These are phyloP conservation scores for Erodium moschatum DNA, from an alignment of 441 rosid genomes.

Conservation along the genomic window DNA sequence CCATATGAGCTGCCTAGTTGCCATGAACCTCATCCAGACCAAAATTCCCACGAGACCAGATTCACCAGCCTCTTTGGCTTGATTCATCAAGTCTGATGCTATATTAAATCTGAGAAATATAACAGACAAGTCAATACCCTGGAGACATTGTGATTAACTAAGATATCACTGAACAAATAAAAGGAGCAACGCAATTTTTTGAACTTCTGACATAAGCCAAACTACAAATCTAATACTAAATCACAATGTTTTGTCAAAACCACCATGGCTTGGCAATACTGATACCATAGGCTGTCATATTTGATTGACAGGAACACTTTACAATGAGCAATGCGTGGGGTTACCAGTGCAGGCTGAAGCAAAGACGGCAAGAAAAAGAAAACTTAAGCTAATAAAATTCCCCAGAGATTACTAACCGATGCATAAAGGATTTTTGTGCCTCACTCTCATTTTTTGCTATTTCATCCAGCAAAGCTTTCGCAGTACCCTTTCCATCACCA, in stretches of 20 bases:
- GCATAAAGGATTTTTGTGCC: slow-evolving; percentile 98
- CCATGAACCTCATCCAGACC: slow-evolving; percentile 99
- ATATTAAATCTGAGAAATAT: slow-evolving; percentile 66
- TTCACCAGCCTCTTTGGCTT: slow-evolving; percentile 66
- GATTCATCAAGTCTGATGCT: slow-evolving; percentile 75
- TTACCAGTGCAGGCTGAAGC: neutral
- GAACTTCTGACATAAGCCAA: neutral
- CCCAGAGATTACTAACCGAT: slow-evolving; percentile 51
- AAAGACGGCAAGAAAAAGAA: neutral
- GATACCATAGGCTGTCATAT: neutral
- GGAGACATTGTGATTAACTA: no score
- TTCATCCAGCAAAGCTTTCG: slow-evolving; percentile 59
- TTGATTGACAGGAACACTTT: neutral
- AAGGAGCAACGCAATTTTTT: neutral
- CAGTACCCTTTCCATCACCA: slow-evolving; percentile 73
- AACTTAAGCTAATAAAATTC: neutral
- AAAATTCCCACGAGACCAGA: slow-evolving; percentile 80
- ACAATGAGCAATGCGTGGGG: neutral
- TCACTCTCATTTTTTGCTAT: slow-evolving; percentile 75
- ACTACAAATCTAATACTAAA: neutral
- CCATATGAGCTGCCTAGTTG: slow-evolving; percentile 95
- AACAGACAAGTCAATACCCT: neutral
- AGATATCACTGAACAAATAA: no score
- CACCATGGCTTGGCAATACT: neutral
- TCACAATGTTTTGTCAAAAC: neutral